Base-by-base conservation (phyloP, 306 rosid genomes). In the Vigna nakashimae region DNA sequence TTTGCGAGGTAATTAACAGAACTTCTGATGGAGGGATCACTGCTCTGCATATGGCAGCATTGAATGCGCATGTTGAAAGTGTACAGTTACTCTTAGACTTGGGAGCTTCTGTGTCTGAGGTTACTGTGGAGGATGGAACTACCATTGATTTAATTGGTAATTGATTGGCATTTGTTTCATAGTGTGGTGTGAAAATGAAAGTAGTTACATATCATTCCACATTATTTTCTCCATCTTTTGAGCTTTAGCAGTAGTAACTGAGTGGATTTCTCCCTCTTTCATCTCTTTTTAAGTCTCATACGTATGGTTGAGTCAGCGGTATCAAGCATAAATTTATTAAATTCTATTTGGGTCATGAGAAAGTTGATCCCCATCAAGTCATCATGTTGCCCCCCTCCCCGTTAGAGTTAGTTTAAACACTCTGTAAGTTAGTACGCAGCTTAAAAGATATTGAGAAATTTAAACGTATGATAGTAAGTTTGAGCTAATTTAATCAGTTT, bases 1-100 rank as follows among this genome's bases (percentile, higher is more conserved):
- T 95, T 67, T 77, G 59, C 38, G 88, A 87, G 87, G 81, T 87
- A n/a, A 85, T 95, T 71, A 89, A 89, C 83, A 85, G 69, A 82
- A 88, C 92, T 26, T 84, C 99, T 53, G 99, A 95, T 87, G 99
- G 99, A 86, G 97, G 99, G 80, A 89, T 92, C 79, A 92, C 98
- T 80, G 96, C 99, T 42, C 83, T 95, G 84, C 99, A 95, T 87
- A 92, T 95, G 99, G 97, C 99, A 16, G 89, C 99, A 72, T 77
- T 95, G 81, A 95, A 95, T 66, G 99, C 96, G 49, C 98, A 95
- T 83, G 84, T 86, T 83, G 98, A 88, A 84, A 91, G 88, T 70
- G 87, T 91, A 26, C 99, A 86, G 49, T 87, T 95, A 78, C 99
- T 95, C 82, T 69, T 92, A 74, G 97, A 89, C 80, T 89, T 95